Evolutionary conservation across 1,139 yeast species (phyloP), one percentile per base, ranked within the genome.

Genomic region (Yamadazyma conglobata): DNA sequence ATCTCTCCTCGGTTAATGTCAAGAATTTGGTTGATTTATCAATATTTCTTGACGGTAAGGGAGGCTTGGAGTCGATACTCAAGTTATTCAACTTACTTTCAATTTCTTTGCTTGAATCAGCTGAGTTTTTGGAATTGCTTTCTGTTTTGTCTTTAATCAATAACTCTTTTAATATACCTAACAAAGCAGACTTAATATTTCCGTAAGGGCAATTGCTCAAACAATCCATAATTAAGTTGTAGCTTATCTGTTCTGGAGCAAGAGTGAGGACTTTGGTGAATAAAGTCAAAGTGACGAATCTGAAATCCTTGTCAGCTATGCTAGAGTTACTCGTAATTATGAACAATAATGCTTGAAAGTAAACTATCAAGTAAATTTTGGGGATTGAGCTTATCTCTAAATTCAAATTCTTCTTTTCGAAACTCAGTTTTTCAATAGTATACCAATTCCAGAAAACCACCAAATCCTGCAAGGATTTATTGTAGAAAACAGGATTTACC

Each of bases 161-260:
- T 37, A 86, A 62, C 40, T 79, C 84, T 50, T 83, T 87, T 44
- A 86, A 66, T 16, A 85, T 73, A 3, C 80, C 76, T 10, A 85
- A 68, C 29, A 80, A 59, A 3, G 77, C 76, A 16, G 78, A 68
- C 42, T 78, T 77, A 14, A 75, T 72, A 25, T 68, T 66, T 24
- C 69, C 74, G 50, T 67, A 79, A 2, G 95, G 94, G 48, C 94
- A 85, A 34, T 73, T 65, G 20, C 64, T 59, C 35, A 89, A 62
- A 0, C 91, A 71, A 49, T 85, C 91, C 23, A 67, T 49, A 13
- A 86, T 61, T 47, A 82, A 85, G 4, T 63, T 65, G 53, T 76
- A 84, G 2, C 84, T 61, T 10, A 67, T 59, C 3, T 61, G 60
- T 37, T 82, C 86, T 0, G 79, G 73, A 22, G 79, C 56, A 20